A percentile compares a stretch with the other conserved stretches of the same genome.
Conservation (phyloP, 768 basidiomycete genomes). For the Tephrocybe sp. region DNA sequence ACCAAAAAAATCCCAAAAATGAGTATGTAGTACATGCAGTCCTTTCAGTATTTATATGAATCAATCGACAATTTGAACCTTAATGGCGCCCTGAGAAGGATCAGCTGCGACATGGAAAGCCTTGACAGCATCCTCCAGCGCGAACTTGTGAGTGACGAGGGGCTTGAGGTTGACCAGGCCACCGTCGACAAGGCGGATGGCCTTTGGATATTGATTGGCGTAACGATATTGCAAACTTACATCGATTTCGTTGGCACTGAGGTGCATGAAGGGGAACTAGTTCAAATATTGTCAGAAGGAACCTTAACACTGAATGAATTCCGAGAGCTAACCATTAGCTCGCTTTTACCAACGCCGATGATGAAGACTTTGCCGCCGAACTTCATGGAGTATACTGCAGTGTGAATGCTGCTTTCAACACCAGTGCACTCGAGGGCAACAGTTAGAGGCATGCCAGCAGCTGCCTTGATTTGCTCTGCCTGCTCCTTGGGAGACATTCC, state of each 20-base stretch:
- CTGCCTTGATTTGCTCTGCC: constrained; percentile 49
- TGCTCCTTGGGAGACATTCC: constrained; percentile 43
- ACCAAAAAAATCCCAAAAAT: background rate
- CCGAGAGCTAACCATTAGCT: constrained; percentile 43
- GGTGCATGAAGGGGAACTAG: constrained; percentile 71
- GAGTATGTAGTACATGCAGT: background rate
- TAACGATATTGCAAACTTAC: constrained; percentile 69
- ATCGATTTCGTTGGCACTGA: constrained; percentile 69
- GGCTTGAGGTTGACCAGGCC: constrained; percentile 71
- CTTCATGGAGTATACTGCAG: constrained; percentile 57
- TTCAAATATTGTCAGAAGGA: constrained; percentile 1
- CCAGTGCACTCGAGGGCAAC: constrained; percentile 65
- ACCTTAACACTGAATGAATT: background rate
- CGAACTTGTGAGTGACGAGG: constrained; percentile 75
- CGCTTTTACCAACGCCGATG: constrained; percentile 66
- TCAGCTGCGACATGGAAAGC: constrained; percentile 81
- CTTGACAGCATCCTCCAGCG: constrained; percentile 66
- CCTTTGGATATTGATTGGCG: constrained; percentile 80
- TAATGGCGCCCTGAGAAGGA: constrained; percentile 63
- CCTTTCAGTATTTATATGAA: background rate
- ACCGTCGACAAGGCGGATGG: constrained; percentile 76
- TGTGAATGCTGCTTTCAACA: constrained; percentile 58
- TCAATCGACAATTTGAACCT: constrained; percentile 62
- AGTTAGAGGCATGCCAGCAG: constrained; percentile 45
- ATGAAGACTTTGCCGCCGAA: constrained; percentile 71